Evolutionary conservation across 805 yeast genomes (phyloP).

Genomic region (Limtongozyma cylindracea): DNA sequence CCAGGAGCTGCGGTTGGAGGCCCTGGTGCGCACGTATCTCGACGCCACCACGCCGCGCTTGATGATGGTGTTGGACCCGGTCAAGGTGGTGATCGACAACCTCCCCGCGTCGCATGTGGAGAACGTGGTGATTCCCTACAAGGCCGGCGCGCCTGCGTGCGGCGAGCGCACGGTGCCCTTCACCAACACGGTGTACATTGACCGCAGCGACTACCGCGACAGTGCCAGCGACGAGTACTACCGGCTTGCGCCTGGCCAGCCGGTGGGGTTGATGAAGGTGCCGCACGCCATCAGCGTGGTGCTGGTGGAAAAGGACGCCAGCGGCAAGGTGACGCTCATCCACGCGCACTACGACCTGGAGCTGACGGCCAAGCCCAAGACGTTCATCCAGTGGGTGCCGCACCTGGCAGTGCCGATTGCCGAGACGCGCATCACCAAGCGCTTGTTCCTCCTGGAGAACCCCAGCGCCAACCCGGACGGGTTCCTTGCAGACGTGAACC

Average conservation of each 20-base stretch:
- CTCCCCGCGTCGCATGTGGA: slow-evolving; percentile 53
- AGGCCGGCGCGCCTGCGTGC: slow-evolving; percentile 58
- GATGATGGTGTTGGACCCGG: slow-evolving; percentile 79
- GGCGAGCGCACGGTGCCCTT: slow-evolving; percentile 44
- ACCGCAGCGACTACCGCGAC: slow-evolving; percentile 59
- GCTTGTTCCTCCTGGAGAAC: slow-evolving; percentile 73
- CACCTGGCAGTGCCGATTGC: slow-evolving; percentile 26
- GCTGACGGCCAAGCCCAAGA: slow-evolving; percentile 63
- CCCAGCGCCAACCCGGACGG: slow-evolving; percentile 81
- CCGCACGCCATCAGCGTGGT: slow-evolving; percentile 61
- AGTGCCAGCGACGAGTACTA: slow-evolving; percentile 48
- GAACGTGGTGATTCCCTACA: slow-evolving; percentile 57
- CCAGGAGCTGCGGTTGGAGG: slow-evolving; percentile 75
- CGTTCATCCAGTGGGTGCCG: slow-evolving; percentile 88
- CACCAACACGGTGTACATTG: slow-evolving; percentile 59
- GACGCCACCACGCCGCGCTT: slow-evolving; percentile 86
- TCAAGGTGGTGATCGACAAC: slow-evolving; percentile 64
- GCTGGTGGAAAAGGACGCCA: slow-evolving; percentile 32
- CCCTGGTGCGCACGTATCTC: slow-evolving; percentile 64
- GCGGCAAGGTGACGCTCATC: slow-evolving; percentile 42
- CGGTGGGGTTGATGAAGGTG: slow-evolving; percentile 85
- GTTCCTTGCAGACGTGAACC: slow-evolving; percentile 61
- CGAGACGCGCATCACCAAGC: slow-evolving; percentile 75
- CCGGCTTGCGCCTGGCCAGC: slow-evolving; percentile 82
- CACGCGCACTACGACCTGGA: slow-evolving; percentile 54